Percentiles rank a stretch among this genome's conserved stretches.
phyloP scores from a whole-genome alignment of 805 yeast genomes.

The Candida sanyiensis region DNA sequence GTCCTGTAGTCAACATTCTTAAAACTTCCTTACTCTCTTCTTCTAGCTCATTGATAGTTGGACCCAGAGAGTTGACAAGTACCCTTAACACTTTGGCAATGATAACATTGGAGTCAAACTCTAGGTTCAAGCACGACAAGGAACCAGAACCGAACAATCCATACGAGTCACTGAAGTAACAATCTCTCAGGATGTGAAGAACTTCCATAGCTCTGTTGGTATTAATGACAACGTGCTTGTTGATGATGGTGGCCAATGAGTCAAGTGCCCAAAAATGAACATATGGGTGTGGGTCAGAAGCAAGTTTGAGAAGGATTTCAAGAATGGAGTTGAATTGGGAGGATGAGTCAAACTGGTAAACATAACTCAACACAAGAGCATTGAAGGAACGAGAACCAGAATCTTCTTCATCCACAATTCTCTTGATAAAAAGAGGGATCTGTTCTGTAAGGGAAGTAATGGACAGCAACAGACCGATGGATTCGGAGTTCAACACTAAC shows the following conservation, averaged over 20 bases:
- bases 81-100: constrained; percentile 40
- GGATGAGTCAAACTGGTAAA: constrained; percentile 37
- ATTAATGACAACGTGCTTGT: constrained; percentile 46
- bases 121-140: constrained; percentile 42
- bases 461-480: constrained; percentile 48
- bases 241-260: constrained; percentile 51
- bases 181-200: constrained; percentile 33
- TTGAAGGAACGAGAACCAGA: constrained; percentile 61
- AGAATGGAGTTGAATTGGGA: constrained; percentile 39
- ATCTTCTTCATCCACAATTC: constrained; percentile 57
- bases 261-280: constrained; percentile 72
- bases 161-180: constrained; percentile 43
- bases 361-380: constrained; percentile 43
- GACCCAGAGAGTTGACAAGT: constrained; percentile 52
- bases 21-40: constrained; percentile 26
- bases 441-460: constrained; percentile 37
- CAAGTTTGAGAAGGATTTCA: constrained; percentile 53
- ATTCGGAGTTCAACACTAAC: constrained; percentile 45
- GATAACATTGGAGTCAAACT: constrained; percentile 37
- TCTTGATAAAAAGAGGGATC: constrained; percentile 51
- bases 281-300: constrained; percentile 77
- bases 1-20: constrained; percentile 32
- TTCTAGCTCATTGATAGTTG: constrained; percentile 38
- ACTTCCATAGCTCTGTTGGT: constrained; percentile 38
- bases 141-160: constrained; percentile 39